Percentiles rank a stretch among this genome's conserved stretches.
Evolutionary conservation across 352 stramenopile genomes (phyloP).

Genomic region (Pythium oligandrum): DNA sequence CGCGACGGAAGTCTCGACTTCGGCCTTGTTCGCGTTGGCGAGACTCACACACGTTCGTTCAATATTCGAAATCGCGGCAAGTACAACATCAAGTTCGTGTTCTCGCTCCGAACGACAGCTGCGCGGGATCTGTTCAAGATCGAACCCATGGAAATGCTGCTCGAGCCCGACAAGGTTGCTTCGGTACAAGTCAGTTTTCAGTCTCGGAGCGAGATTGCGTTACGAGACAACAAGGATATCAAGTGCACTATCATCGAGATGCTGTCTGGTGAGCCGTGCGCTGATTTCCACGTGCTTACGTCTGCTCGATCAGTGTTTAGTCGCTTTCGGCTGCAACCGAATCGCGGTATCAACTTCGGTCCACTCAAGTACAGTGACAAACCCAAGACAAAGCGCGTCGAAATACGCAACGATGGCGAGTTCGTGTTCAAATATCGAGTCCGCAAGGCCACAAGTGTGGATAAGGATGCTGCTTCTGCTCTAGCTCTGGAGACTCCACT

Average conservation of each 20-base stretch:
- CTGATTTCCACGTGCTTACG: conserved; percentile 85
- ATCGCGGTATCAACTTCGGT: conserved; percentile 91
- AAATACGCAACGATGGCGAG: conserved; percentile 92
- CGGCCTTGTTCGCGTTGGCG: conserved; percentile 89
- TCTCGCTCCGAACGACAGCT: conserved; percentile 48
- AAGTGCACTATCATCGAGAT: conserved; percentile 91
- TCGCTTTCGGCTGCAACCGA: conserved; percentile 83
- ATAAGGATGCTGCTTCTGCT: conserved; percentile 1
- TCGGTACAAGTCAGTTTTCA: conserved; percentile 82
- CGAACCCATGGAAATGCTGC: conserved; percentile 64
- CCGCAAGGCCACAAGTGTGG: not conserved
- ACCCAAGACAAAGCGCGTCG: conserved; percentile 66
- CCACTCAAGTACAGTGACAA: conserved; percentile 87
- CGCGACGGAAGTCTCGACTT: conserved; percentile 87
- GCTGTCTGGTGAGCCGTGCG: conserved; percentile 84
- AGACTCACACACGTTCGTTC: conserved; percentile 76
- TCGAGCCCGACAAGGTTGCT: conserved; percentile 64
- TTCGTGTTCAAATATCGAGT: conserved; percentile 91
- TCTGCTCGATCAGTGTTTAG: conserved; percentile 79
- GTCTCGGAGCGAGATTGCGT: conserved; percentile 61
- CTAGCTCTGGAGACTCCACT: conserved; percentile 41
- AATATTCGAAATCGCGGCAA: conserved; percentile 90
- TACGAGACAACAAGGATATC: conserved; percentile 92
- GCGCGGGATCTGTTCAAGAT: conserved; percentile 78
- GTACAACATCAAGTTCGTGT: conserved; percentile 89